These are phyloP conservation scores for Aureobasidium sp. DNA, from an alignment of 2,329 filamentous ascomycete species.

Conservation along the genomic window DNA sequence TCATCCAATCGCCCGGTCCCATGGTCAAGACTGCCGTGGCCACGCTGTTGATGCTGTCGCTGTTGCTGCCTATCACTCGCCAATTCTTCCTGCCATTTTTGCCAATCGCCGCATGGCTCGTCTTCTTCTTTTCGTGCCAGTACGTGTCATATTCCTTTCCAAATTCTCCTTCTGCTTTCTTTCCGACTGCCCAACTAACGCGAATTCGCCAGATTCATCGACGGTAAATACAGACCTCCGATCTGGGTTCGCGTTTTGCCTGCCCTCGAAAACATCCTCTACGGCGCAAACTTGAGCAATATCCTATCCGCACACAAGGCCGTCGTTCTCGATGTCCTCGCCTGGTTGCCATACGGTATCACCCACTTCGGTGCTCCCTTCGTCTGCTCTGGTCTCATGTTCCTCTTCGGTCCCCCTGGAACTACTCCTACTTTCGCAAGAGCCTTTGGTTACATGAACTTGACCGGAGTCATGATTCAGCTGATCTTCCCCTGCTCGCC, in stretches of 20 bases:
- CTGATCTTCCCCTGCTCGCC: slow-evolving; percentile 88
- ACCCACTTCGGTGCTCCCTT: slow-evolving; percentile 83
- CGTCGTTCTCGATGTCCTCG: slow-evolving; percentile 74
- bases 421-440: slow-evolving; percentile 78
- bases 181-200: neutral
- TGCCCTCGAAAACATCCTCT: slow-evolving; percentile 91
- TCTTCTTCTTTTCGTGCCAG: slow-evolving; percentile 91
- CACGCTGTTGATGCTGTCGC: slow-evolving; percentile 57
- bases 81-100: slow-evolving; percentile 89
- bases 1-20: slow-evolving; percentile 72
- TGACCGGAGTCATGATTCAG: slow-evolving; percentile 80
- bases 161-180: neutral
- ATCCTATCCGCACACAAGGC: slow-evolving; percentile 87
- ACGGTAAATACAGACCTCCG: slow-evolving; percentile 76
- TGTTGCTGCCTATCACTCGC: slow-evolving; percentile 74
- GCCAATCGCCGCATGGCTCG: slow-evolving; percentile 75
- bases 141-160: slow-evolving; percentile 45
- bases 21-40: slow-evolving; percentile 68
- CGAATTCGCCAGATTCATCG: slow-evolving; percentile 63
- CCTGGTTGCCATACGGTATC: slow-evolving; percentile 89
- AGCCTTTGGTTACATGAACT: slow-evolving; percentile 87
- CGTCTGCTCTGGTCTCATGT: slow-evolving; percentile 70
- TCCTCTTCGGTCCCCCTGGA: slow-evolving; percentile 81
- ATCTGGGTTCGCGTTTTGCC: slow-evolving; percentile 95
- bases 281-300: slow-evolving; percentile 91